Percentiles rank a stretch among this genome's conserved stretches.
Evolutionary conservation across 2,329 filamentous ascomycete species (phyloP).

Genomic region (Hypoxylon sp.): DNA sequence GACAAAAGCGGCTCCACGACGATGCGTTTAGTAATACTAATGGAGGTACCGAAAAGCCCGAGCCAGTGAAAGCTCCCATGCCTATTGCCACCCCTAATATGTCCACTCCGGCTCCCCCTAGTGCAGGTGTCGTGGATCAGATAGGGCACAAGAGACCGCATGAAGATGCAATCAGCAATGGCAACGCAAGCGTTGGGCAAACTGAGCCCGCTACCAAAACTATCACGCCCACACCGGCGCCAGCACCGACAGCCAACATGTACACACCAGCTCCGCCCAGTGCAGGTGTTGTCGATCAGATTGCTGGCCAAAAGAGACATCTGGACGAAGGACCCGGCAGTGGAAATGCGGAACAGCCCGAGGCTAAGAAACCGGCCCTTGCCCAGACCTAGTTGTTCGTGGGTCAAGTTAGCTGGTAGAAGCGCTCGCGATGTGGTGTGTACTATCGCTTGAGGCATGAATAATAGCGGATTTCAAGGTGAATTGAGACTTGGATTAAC

Average conservation of each 20-base stretch:
- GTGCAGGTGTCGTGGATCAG: slow-evolving; percentile 51
- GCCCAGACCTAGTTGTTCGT: slow-evolving; percentile 28
- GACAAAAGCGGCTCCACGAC: slow-evolving; percentile 45
- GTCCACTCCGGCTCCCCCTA: slow-evolving; percentile 43
- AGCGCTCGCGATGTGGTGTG: background rate
- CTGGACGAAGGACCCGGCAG: slow-evolving; percentile 46
- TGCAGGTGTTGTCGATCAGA: slow-evolving; percentile 51
- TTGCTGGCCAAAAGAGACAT: slow-evolving; percentile 46
- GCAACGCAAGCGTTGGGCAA: slow-evolving; percentile 27
- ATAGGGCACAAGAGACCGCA: slow-evolving; percentile 50
- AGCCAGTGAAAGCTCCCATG: slow-evolving; percentile 28
- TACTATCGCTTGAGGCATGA: background rate
- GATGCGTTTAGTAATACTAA: slow-evolving; percentile 27
- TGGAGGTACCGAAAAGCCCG: slow-evolving; percentile 14
- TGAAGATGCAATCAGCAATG: slow-evolving; percentile 35
- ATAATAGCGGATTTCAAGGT: background rate
- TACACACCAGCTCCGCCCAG: slow-evolving; percentile 46
- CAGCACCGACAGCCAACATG: slow-evolving; percentile 26
- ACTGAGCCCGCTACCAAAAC: slow-evolving; percentile 23
- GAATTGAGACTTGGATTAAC: background rate
- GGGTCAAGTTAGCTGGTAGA: background rate
- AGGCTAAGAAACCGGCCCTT: slow-evolving; percentile 49
- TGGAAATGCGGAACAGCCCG: slow-evolving; percentile 48
- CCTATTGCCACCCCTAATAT: slow-evolving; percentile 30
- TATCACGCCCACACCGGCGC: slow-evolving; percentile 17